These are phyloP conservation scores for Podospora pseudocomata DNA, from an alignment of 495 filamentous ascomycete species.

Conservation along the genomic window DNA sequence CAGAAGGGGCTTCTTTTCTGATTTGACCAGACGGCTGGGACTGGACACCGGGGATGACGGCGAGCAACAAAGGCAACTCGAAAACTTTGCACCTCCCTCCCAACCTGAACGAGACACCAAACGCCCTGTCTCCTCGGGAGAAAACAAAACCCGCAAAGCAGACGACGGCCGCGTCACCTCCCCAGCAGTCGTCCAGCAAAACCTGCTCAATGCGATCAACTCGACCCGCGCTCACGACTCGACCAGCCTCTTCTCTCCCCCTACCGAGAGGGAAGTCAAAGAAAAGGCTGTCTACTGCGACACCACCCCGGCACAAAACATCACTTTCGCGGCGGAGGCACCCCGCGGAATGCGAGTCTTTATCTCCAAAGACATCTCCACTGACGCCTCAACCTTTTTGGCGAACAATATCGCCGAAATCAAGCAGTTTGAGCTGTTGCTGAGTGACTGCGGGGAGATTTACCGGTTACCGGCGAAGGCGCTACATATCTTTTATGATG, in stretches of 20 bases:
- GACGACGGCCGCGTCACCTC: conserved; percentile 50
- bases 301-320: conserved; percentile 71
- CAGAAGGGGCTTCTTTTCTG: conserved; percentile 56
- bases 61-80: conserved; percentile 39
- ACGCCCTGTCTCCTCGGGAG: neutral
- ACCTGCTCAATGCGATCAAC: conserved; percentile 75
- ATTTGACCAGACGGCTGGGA: conserved; percentile 60
- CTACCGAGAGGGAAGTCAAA: conserved; percentile 68
- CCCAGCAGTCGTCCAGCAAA: conserved; percentile 54
- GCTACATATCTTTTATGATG: conserved; percentile 85
- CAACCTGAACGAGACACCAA: conserved; percentile 1
- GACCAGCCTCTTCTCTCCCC: conserved; percentile 62
- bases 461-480: conserved; percentile 60
- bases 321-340: conserved; percentile 68
- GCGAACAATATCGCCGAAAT: conserved; percentile 58
- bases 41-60: conserved; percentile 46
- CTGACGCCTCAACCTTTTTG: conserved; percentile 56
- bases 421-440: conserved; percentile 64
- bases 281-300: conserved; percentile 91
- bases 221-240: conserved; percentile 78
- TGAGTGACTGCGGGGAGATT: conserved; percentile 65
- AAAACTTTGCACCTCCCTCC: conserved; percentile 35
- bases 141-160: conserved; percentile 10
- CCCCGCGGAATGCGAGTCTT: conserved; percentile 71
- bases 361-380: conserved; percentile 52